Conservation (phyloP, 2,329 filamentous ascomycete genomes). For the Scedosporium dehoogii region DNA sequence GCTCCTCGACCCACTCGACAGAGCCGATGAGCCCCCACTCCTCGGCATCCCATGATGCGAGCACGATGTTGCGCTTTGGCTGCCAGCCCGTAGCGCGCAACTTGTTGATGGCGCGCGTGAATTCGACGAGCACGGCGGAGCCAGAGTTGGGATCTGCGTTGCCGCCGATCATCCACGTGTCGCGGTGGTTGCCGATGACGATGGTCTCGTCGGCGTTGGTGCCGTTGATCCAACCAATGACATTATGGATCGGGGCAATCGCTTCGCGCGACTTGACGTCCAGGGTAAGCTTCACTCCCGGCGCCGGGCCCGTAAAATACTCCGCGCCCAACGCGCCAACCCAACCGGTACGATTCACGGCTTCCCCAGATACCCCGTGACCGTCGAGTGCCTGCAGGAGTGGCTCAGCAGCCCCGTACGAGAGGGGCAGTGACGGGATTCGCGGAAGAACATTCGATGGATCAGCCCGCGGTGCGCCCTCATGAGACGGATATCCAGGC, state of each 20-base stretch:
- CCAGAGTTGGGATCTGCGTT: conserved; percentile 79
- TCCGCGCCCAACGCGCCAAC: conserved; percentile 38
- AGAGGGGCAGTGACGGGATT: conserved; percentile 76
- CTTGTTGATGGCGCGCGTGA: conserved; percentile 61
- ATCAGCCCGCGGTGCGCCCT: conserved; percentile 56
- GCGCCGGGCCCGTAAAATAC: conserved; percentile 32
- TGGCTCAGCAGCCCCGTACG: conserved; percentile 65
- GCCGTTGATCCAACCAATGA: conserved; percentile 74
- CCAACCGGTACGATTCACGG: conserved; percentile 52
- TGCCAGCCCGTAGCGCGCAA: conserved; percentile 69
- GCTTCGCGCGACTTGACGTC: conserved; percentile 61
- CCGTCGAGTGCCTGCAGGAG: conserved; percentile 71
- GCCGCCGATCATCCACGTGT: conserved; percentile 77
- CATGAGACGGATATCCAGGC: conserved; percentile 70
- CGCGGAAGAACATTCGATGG: conserved; percentile 53
- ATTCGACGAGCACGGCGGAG: conserved; percentile 65
- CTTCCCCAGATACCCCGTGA: conserved; percentile 56
- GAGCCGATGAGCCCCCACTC: conserved; percentile 75
- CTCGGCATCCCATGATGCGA: conserved; percentile 62
- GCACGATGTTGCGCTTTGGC: conserved; percentile 61
- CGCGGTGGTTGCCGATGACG: conserved; percentile 71
- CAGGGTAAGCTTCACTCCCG: conserved; percentile 52
- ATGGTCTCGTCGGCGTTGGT: conserved; percentile 66
- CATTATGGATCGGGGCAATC: conserved; percentile 64
- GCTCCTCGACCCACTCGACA: conserved; percentile 82